Conservation (phyloP, 2,329 filamentous ascomycete genomes). For the Ophiostoma ips region DNA sequence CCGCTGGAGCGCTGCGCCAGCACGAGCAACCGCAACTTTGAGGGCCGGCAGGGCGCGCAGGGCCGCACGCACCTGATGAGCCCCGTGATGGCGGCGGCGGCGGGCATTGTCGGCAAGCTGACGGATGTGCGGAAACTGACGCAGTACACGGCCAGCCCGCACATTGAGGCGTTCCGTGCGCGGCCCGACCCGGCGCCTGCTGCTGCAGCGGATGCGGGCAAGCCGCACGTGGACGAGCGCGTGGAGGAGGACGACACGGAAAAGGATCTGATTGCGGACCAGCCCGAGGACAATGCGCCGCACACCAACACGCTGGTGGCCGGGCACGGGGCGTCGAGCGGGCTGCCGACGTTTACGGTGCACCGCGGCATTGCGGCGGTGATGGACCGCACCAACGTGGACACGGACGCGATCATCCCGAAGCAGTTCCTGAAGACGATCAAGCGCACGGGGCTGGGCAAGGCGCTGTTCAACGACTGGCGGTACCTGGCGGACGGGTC, state of each 20-base stretch:
- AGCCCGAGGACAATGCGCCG: constrained; percentile 47
- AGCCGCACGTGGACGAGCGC: constrained; percentile 39
- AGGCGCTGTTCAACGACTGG: constrained; percentile 73
- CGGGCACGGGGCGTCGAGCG: constrained; percentile 36
- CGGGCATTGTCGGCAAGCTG: constrained; percentile 79
- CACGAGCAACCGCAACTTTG: constrained; percentile 95
- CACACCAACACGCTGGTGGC: constrained; percentile 48
- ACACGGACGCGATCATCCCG: constrained; percentile 98
- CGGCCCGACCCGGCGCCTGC: constrained; percentile 12
- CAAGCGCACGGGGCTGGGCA: constrained; percentile 87
- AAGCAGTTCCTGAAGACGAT: constrained; percentile 99
- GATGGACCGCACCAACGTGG: constrained; percentile 77
- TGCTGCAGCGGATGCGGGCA: no score
- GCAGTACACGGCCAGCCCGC: constrained; percentile 40
- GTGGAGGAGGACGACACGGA: constrained; percentile 37
- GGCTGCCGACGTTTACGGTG: constrained; percentile 70
- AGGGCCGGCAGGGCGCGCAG: constrained; percentile 84
- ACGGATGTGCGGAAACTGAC: constrained; percentile 77
- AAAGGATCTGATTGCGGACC: constrained; percentile 39
- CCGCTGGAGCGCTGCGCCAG: constrained; percentile 88
- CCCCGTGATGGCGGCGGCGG: constrained; percentile 88
- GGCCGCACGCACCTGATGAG: constrained; percentile 94
- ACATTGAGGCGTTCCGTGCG: constrained; percentile 41
- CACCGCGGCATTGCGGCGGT: constrained; percentile 81
- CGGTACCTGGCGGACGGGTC: constrained; percentile 61